Evolutionary conservation across 2,329 filamentous ascomycete species (phyloP).

Genomic region (Pleomassaria siparia): DNA sequence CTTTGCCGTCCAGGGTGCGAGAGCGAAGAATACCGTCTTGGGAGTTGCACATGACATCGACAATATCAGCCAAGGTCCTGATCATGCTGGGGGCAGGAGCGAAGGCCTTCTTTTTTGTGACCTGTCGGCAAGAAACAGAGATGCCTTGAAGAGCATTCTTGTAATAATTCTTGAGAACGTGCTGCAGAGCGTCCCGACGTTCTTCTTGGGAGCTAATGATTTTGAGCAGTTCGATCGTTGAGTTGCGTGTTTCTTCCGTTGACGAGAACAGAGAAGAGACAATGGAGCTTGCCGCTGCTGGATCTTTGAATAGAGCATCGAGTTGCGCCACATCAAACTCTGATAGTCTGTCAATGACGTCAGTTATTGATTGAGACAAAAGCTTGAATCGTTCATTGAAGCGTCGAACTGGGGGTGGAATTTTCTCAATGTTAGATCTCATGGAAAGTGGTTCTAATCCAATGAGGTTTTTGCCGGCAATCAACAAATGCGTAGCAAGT

Average conservation of each 20-base stretch:
- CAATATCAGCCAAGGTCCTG: constrained; percentile 62
- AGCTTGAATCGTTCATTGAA: constrained; percentile 76
- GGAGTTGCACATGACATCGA: constrained; percentile 65
- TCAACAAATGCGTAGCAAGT: constrained; percentile 73
- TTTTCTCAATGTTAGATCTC: constrained; percentile 40
- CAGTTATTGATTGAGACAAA: constrained; percentile 65
- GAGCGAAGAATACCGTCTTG: constrained; percentile 64
- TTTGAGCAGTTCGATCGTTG: constrained; percentile 80
- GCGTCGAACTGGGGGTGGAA: constrained; percentile 60
- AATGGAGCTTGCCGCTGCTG: constrained; percentile 70
- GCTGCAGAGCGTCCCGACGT: constrained; percentile 61
- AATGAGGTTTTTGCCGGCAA: constrained; percentile 69
- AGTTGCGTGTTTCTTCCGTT: constrained; percentile 75
- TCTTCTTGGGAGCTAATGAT: constrained; percentile 71
- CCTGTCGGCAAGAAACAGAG: constrained; percentile 57
- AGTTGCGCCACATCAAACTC: constrained; percentile 73
- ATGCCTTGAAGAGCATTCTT: constrained; percentile 59
- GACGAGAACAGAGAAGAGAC: constrained; percentile 81
- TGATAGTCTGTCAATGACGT: constrained; percentile 75
- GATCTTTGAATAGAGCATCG: constrained; percentile 67
- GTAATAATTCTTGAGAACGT: constrained; percentile 61
- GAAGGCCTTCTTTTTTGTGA: constrained; percentile 60
- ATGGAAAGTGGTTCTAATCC: constrained; percentile 70
- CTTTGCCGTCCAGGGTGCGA: constrained; percentile 58
- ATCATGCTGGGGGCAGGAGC: constrained; percentile 62